Percentiles rank a stretch among this genome's conserved stretches.
These are phyloP conservation scores for Thraustotheca clavata DNA, from an alignment of 352 stramenopile genomes.

Conservation along the genomic window DNA sequence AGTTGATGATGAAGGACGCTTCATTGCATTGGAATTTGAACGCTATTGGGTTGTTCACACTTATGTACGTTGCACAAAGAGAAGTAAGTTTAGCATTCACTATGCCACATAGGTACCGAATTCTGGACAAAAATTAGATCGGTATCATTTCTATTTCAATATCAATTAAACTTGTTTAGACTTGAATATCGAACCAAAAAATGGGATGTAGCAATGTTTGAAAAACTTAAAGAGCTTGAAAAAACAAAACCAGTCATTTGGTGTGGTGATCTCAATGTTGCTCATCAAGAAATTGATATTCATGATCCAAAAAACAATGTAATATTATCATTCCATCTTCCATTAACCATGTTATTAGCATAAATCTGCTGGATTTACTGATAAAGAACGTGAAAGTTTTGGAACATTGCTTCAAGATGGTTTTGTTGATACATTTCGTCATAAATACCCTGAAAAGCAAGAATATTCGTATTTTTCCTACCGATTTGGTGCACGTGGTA, in stretches of 20 bases:
- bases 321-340: slow-evolving; percentile 1
- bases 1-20: slow-evolving; percentile 52
- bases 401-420: slow-evolving; percentile 41
- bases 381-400: slow-evolving; percentile 73
- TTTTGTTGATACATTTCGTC: slow-evolving; percentile 70
- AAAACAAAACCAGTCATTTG: slow-evolving; percentile 68
- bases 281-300: slow-evolving; percentile 83
- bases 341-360: slow-evolving; percentile 21
- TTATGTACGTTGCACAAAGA: slow-evolving; percentile 38
- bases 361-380: slow-evolving; percentile 68
- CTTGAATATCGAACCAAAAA: slow-evolving; percentile 60
- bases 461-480: slow-evolving; percentile 81
- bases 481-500: slow-evolving; percentile 58
- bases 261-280: slow-evolving; percentile 81
- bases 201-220: slow-evolving; percentile 69
- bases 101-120: slow-evolving; percentile 40
- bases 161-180: not conserved
- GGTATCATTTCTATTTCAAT: slow-evolving; percentile 12
- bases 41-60: slow-evolving; percentile 81
- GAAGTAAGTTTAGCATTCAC: not conserved
- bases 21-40: slow-evolving; percentile 64
- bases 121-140: slow-evolving; percentile 57
- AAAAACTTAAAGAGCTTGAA: slow-evolving; percentile 52
- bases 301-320: slow-evolving; percentile 79
- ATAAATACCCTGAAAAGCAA: slow-evolving; percentile 49